Base-by-base conservation (phyloP, 2,329 filamentous ascomycete species). In the Colletotrichum horii region DNA sequence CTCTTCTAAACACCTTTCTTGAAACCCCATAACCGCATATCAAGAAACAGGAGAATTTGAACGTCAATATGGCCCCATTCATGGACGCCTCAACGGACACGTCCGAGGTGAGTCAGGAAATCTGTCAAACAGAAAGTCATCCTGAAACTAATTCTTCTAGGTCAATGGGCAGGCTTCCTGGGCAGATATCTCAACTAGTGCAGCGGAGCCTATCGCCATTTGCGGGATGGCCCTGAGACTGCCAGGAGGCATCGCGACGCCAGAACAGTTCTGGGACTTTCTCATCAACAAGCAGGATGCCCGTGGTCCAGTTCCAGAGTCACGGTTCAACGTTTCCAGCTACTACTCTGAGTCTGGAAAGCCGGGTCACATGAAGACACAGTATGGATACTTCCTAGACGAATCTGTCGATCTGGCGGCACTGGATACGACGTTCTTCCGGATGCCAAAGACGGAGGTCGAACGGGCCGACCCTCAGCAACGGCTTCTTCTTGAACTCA, bases 341-440 rank as follows among this genome's bases (percentile, higher is more conserved):
- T 72, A 80, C 43, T 74, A 78, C 24, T 74, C 69, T 28, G 32
- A 66, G 5, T 30, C 66, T 5, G 77, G 70, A 24, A 77, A 78
- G 43, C 77, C 78, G 1, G 79, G 79, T 3, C 71, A 75, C 7
- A 76, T 82, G 22, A 70, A 72, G 26, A 77, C 78, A 3, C 60
- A 78, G 52, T 66, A 81, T 19, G 82, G 81, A 16, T 83, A 83
- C 76, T 83, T 82, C 65, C 77, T 84, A 0, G 79, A 82, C 48
- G 78, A 81, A 8, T 73, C 30, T 22, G 74, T 80, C 11, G 79
- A 83, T 38, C 65, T 83, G 1, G 76, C 76, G 2, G 66, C 66
- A 12, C 75, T 83, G 11, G 83, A 85, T 66, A 73, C 80, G 0
- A 78, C 78, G 1, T 82, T 84, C 74, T 84, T 83, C 73, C 79